Percentiles rank a stretch among this genome's conserved stretches.
Conservation (phyloP, 371 early-diverging fungal genomes). For the Funneliformis caledonium region DNA sequence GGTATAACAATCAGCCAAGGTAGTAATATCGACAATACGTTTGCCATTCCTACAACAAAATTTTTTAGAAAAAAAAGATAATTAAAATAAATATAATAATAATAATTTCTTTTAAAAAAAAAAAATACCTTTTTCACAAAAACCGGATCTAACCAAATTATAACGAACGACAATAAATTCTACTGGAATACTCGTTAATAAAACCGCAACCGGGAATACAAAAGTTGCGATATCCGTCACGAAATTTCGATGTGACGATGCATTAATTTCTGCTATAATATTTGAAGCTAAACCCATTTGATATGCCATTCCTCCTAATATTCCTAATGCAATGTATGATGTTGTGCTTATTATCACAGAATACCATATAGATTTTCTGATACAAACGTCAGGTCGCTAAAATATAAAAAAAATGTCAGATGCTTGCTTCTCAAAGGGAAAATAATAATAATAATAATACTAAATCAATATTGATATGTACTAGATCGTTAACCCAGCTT, state of each 20-base stretch:
- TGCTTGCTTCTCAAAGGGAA: background rate
- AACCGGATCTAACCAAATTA: slow-evolving; percentile 53
- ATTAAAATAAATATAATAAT: background rate
- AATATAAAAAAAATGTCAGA: background rate
- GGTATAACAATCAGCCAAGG: slow-evolving; percentile 32
- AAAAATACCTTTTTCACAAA: no score
- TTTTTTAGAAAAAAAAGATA: background rate
- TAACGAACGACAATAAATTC: slow-evolving; percentile 71
- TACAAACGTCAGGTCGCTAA: slow-evolving; percentile 52
- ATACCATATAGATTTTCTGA: slow-evolving; percentile 57
- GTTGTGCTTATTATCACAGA: slow-evolving; percentile 56
- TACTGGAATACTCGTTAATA: slow-evolving; percentile 79
- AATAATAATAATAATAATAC: background rate
- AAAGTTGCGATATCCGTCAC: slow-evolving; percentile 64
- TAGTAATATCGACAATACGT: background rate
- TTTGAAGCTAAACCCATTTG: slow-evolving; percentile 52
- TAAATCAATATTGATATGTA: background rate
- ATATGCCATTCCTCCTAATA: slow-evolving; percentile 61
- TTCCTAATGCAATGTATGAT: slow-evolving; percentile 54
- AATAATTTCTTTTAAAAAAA: no score
- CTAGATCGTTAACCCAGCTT: slow-evolving; percentile 60
- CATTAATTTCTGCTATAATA: slow-evolving; percentile 53
- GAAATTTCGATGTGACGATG: slow-evolving; percentile 51
- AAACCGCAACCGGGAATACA: slow-evolving; percentile 70
- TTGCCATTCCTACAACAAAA: background rate